Base-by-base conservation (phyloP, 176 grass and related monocot species). In the Carex myosuroides region DNA sequence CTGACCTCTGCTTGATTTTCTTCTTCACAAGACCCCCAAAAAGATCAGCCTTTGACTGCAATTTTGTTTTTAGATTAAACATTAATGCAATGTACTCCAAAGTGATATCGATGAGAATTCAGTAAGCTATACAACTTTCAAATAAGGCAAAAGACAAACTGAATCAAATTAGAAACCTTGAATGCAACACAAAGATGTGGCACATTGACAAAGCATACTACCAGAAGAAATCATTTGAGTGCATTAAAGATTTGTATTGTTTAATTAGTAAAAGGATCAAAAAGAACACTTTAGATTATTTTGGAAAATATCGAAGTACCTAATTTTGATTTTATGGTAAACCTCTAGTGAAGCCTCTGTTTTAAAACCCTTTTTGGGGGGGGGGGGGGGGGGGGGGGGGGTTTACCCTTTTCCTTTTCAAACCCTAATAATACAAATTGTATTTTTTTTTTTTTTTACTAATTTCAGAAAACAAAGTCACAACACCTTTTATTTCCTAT, bases 11-110 rank as follows among this genome's bases (percentile, higher is more conserved):
- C 22, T 83, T 54, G 44, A 83, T 67, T 62, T 83, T 83, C 41
- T 83, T 64, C 60, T 83, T 64, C 44, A 52, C 21, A 50, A 8
- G 79, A 6, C 58, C 59, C 10, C 57, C 59, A 60, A 67, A 65
- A 66, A 44, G 18, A 83, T 69, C 79, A 60, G 4, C 21, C 62
- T 65, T 83, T 54, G 42, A 63, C 80, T 83, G 42, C 62, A 83
- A 57, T 26, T 52, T 65, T 64, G 37, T 83, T 53, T 13, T 53
- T 53, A 68, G 52, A 83, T 63, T 10, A 52, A 83, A 69, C 8
- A 52, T 83, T 83, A 83, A 52, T 53, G 24, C 32, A 64, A 83
- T 54, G 9, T 60, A 81, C 70, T 50, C 70, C 29, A 20, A 80
- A 60, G 53, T 60, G 32, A 8, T 29, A 79, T 20, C 2, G 22